Conservation (phyloP, 495 filamentous ascomycete species). For the Penicillium riverlandense region DNA sequence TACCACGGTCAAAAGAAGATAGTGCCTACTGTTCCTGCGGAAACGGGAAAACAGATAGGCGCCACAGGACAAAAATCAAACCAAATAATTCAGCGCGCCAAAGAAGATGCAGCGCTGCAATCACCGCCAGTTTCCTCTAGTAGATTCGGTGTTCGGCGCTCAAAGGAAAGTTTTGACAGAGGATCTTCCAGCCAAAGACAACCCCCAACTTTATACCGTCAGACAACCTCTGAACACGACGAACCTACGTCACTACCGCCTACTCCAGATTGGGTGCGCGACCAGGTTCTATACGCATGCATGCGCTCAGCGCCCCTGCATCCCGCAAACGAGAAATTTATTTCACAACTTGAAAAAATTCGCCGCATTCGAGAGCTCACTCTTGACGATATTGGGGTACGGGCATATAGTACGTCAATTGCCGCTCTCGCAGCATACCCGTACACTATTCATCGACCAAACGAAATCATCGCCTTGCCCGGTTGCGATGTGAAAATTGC, state of each 20-base stretch:
- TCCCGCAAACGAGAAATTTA: constrained; percentile 70
- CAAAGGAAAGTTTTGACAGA: constrained; percentile 9
- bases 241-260: constrained; percentile 41
- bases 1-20: constrained; percentile 45
- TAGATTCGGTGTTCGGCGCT: constrained; percentile 8
- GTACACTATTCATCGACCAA: constrained; percentile 40
- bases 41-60: background rate
- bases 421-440: constrained; percentile 81
- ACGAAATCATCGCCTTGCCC: constrained; percentile 65
- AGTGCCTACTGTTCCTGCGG: constrained; percentile 3
- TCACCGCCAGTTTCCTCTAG: constrained; percentile 4
- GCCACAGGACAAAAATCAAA: constrained; percentile 3
- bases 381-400: constrained; percentile 68
- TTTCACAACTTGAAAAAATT: constrained; percentile 68
- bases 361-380: constrained; percentile 60
- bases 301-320: constrained; percentile 65
- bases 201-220: constrained; percentile 46
- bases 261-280: constrained; percentile 62
- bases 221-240: constrained; percentile 71
- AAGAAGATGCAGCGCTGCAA: constrained; percentile 34
- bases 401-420: constrained; percentile 86
- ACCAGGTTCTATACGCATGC: constrained; percentile 68
- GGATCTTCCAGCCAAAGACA: constrained; percentile 5
- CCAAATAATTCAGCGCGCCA: constrained; percentile 47
- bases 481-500: constrained; percentile 80